Evolutionary conservation across 495 filamentous ascomycete genomes (phyloP), one percentile per base, ranked within the genome.

Genomic region (Massariosphaeria phaeospora): DNA sequence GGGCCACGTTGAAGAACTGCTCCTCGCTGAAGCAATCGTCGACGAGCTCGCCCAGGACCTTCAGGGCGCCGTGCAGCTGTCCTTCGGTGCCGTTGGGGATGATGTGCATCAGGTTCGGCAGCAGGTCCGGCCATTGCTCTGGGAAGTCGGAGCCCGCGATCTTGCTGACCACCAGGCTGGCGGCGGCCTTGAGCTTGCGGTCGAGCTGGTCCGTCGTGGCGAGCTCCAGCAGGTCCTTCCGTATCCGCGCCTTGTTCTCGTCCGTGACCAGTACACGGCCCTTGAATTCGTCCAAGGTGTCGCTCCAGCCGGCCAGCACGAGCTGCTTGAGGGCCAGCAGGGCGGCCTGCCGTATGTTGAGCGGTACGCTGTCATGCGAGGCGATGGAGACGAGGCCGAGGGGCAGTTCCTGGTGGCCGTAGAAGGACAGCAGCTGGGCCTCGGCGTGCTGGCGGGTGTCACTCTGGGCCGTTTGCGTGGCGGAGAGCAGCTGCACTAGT

Each of bases 81-180:
- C 72, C 72, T 48, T 90, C 84, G 51, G 74, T 81, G 20, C 86
- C 86, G 48, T 74, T 76, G 35, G 80, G 74, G 65, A 97, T 88
- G 26, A 89, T 75, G 23, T 83, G 81, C 46, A 98, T 78, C 26
- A 97, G 74, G 23, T 81, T 80, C 9, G 85, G 88, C 12, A 98
- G 80, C 8, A 98, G 79, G 46, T 80, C 80, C 1, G 89, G 88
- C 93, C 93, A 98, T 67, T 89, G 79, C 40, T 95, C 88, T 17
- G 93, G 93, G 66, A 91, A 98, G 72, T 98, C 93, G 63, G 82
- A 80, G 52, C 82, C 85, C 46, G 94, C 93, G 58, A 98, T 95
- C 73, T 96, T 96, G 75, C 88, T 89, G 47, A 96, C 88, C n/a
- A 86, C 88, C 64, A 84, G 86, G 67, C 91, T 91, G 23, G 93